phyloP scores from a whole-genome alignment of 2,329 filamentous ascomycete species.

The Aspergillus floridensis region DNA sequence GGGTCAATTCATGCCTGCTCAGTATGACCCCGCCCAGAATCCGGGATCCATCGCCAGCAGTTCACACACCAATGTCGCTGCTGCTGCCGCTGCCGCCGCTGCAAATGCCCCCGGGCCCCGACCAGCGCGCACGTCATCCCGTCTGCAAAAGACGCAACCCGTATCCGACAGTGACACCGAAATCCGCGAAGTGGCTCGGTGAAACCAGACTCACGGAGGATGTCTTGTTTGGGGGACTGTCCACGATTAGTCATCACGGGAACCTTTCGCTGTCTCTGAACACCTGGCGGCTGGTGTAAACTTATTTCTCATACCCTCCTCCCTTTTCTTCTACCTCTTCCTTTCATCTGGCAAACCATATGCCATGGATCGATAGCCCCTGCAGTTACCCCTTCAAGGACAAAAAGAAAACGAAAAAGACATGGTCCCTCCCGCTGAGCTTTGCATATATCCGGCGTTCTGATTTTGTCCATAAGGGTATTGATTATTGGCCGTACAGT shows the following conservation, averaged over 20 bases:
- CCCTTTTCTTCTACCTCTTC: not conserved
- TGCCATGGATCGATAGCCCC: not conserved
- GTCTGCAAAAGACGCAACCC: conserved; percentile 23
- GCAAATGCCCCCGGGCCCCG: conserved; percentile 12
- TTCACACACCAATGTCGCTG: conserved; percentile 26
- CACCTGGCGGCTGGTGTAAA: too few relatives aligned
- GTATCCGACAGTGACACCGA: conserved; percentile 22
- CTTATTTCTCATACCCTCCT: not conserved
- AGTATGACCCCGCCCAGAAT: conserved; percentile 13
- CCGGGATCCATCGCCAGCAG: conserved; percentile 28
- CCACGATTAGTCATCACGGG: not conserved
- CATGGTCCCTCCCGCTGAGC: not conserved
- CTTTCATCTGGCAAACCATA: not conserved
- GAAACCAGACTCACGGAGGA: not conserved
- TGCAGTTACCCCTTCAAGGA: not conserved
- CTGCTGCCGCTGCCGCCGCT: not conserved
- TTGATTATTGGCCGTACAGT: conserved; percentile 2
- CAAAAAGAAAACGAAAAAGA: not conserved
- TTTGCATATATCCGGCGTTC: conserved; percentile 8
- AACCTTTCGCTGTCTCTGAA: not conserved
- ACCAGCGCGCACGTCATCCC: conserved; percentile 17
- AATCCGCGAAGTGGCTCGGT: conserved; percentile 25
- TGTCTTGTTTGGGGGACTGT: not conserved
- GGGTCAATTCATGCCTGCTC: conserved; percentile 15
- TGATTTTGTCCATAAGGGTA: conserved; percentile 3